Percentiles rank a stretch among this genome's conserved stretches.
These are phyloP conservation scores for Sporothrix brasiliensis DNA, from an alignment of 2,329 filamentous ascomycete genomes.

Conservation along the genomic window DNA sequence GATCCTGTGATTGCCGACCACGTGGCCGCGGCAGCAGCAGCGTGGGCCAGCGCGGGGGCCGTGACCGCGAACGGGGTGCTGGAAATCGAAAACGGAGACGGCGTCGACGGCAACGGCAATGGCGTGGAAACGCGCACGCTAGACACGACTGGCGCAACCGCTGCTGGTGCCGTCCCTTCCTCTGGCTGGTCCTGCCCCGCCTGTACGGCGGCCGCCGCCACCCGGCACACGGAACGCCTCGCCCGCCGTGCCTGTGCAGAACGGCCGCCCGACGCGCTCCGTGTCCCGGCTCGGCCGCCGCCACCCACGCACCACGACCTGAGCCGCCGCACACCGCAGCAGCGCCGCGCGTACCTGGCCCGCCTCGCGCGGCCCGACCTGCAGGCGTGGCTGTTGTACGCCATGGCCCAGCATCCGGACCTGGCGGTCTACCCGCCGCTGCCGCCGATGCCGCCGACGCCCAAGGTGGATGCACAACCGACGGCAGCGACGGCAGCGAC, in stretches of 20 bases:
- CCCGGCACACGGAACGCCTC: not conserved
- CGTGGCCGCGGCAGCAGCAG: conserved; percentile 40
- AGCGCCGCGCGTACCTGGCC: conserved; percentile 67
- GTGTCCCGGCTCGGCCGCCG: not conserved
- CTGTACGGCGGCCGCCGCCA: not conserved
- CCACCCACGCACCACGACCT: not conserved
- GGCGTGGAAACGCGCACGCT: not conserved
- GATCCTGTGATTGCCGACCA: conserved; percentile 73
- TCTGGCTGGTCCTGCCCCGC: not conserved
- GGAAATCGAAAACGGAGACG: conserved; percentile 41
- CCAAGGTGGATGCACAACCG: conserved; percentile 32
- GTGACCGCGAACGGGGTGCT: no score
- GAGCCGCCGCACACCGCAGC: conserved; percentile 42
- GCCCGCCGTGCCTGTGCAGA: not conserved
- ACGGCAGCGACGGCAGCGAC: not conserved
- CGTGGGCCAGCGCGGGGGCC: conserved; percentile 44
- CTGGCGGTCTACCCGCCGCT: conserved; percentile 63
- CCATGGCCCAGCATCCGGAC: conserved; percentile 63
- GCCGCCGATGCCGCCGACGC: not conserved
- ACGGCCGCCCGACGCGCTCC: not conserved
- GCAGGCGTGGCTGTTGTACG: conserved; percentile 65
- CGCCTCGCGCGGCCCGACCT: conserved; percentile 63
- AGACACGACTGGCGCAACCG: not conserved
- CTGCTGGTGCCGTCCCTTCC: not conserved
- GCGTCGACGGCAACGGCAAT: conserved; percentile 49